phyloP scores from a whole-genome alignment of 1,284 basidiomycete species.

The Megacollybia platyphylla region DNA sequence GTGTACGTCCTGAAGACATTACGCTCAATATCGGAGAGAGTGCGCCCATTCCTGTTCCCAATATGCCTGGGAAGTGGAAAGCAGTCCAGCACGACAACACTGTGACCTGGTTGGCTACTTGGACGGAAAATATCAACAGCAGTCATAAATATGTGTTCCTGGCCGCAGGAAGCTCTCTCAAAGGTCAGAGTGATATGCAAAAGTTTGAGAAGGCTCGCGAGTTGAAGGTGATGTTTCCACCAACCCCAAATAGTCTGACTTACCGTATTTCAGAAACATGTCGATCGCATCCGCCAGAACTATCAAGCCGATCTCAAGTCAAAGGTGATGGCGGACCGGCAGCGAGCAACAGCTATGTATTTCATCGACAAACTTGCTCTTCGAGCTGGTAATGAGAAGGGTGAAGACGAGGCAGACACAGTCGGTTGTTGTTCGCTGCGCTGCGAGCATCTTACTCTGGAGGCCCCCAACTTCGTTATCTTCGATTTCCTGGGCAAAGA shows the following conservation, averaged over 20 bases:
- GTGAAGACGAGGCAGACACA: constrained; percentile 95
- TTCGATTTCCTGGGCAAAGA: constrained; percentile 98
- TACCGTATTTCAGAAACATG: constrained; percentile 53
- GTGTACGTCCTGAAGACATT: constrained; percentile 87
- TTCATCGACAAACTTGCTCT: constrained; percentile 93
- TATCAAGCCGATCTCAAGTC: constrained; percentile 77
- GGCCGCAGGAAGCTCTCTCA: constrained; percentile 86
- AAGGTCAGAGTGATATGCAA: constrained; percentile 90
- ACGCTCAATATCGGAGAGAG: constrained; percentile 84
- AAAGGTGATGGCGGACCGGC: constrained; percentile 87
- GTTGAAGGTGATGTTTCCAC: constrained; percentile 53
- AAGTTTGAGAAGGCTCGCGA: constrained; percentile 97
- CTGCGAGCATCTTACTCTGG: constrained; percentile 87
- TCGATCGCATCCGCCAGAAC: constrained; percentile 80
- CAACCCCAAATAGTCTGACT: constrained; percentile 5
- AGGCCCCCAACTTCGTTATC: constrained; percentile 73
- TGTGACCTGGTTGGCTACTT: constrained; percentile 94
- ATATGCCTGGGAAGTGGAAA: constrained; percentile 83
- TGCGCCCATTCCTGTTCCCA: constrained; percentile 67
- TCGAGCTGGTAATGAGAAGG: constrained; percentile 96
- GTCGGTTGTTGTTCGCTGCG: constrained; percentile 95
- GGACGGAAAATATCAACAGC: constrained; percentile 92
- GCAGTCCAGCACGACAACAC: constrained; percentile 81
- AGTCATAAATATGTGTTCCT: constrained; percentile 95
- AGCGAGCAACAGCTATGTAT: constrained; percentile 94